Evolutionary conservation across 2,329 filamentous ascomycete species (phyloP).

Genomic region (Beauveria bassiana): DNA sequence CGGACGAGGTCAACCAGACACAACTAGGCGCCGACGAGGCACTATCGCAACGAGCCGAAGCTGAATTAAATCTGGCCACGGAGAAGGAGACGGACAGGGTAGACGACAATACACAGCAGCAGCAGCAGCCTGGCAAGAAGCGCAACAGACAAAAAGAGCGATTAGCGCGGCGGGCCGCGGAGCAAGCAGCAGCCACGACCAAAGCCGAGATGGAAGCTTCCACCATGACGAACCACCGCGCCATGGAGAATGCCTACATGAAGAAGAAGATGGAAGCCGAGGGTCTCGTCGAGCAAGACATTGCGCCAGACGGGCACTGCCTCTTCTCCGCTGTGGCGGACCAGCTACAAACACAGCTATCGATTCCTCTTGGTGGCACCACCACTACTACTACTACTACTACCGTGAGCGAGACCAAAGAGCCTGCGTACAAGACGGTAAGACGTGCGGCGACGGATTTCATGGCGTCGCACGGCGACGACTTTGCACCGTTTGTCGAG

Average conservation of each 20-base stretch:
- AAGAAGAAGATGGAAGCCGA: conserved; percentile 54
- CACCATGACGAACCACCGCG: conserved; percentile 64
- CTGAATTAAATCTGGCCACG: conserved; percentile 16
- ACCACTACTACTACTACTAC: neutral
- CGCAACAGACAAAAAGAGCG: conserved; percentile 88
- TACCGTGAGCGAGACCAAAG: conserved; percentile 14
- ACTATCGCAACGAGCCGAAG: conserved; percentile 15
- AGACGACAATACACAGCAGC: conserved; percentile 14
- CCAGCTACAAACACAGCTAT: conserved; percentile 47
- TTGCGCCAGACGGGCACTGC: conserved; percentile 89
- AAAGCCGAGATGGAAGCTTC: conserved; percentile 70
- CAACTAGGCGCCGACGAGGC: conserved; percentile 14
- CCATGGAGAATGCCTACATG: conserved; percentile 64
- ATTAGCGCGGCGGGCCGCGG: conserved; percentile 79
- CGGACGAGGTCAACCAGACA: conserved; percentile 14
- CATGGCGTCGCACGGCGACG: conserved; percentile 65
- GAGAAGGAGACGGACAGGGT: neutral
- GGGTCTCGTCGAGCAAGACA: conserved; percentile 65
- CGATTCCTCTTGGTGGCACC: conserved; percentile 16
- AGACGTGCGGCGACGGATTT: conserved; percentile 67
- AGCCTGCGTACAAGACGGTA: conserved; percentile 55
- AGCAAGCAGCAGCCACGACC: conserved; percentile 61
- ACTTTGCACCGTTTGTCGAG: conserved; percentile 82
- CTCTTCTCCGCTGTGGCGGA: conserved; percentile 88
- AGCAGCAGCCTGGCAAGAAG: conserved; percentile 48